These are phyloP conservation scores for Vigna radiata DNA, from an alignment of 306 rosid genomes.

Conservation along the genomic window DNA sequence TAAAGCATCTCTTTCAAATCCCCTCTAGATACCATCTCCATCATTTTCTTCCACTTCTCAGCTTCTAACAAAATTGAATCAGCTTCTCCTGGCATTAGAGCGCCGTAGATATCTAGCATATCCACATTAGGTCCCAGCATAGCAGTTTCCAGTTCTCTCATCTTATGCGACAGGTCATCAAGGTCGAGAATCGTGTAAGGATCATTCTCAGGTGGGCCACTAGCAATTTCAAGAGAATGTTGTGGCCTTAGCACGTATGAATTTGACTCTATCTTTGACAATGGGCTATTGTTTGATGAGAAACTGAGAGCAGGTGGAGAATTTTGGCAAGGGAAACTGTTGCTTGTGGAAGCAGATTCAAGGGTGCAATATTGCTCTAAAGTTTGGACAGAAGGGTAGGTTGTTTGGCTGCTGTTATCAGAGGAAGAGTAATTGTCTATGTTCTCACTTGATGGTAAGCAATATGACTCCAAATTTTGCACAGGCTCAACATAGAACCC, in stretches of 20 bases:
- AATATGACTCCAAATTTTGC: constrained; percentile 62
- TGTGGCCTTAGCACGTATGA: constrained; percentile 52
- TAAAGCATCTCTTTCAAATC: constrained; percentile 83
- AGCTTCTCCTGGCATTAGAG: constrained; percentile 42
- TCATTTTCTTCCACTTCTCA: constrained; percentile 61
- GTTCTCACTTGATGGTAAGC: constrained; percentile 53
- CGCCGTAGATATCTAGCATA: constrained; percentile 45
- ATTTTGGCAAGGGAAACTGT: constrained; percentile 64
- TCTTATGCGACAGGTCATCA: constrained; percentile 77
- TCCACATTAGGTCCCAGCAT: constrained; percentile 71
- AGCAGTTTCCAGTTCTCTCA: constrained; percentile 77
- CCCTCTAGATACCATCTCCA: constrained; percentile 62
- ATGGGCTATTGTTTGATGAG: constrained; percentile 67
- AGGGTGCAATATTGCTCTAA: constrained; percentile 59
- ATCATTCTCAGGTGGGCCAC: constrained; percentile 61
- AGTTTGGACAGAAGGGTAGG: constrained; percentile 54
- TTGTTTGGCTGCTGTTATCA: constrained; percentile 56
- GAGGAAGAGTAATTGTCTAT: constrained; percentile 55
- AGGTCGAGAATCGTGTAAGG: constrained; percentile 63
- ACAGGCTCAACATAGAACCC: constrained; percentile 56
- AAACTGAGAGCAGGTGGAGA: constrained; percentile 61
- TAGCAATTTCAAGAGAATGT: constrained; percentile 57
- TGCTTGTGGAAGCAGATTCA: constrained; percentile 69
- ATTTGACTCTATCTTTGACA: constrained; percentile 49
- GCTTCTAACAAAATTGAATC: constrained; percentile 47